These are phyloP conservation scores for Solanum chilense DNA, from an alignment of 257 asterid genomes.

Conservation along the genomic window DNA sequence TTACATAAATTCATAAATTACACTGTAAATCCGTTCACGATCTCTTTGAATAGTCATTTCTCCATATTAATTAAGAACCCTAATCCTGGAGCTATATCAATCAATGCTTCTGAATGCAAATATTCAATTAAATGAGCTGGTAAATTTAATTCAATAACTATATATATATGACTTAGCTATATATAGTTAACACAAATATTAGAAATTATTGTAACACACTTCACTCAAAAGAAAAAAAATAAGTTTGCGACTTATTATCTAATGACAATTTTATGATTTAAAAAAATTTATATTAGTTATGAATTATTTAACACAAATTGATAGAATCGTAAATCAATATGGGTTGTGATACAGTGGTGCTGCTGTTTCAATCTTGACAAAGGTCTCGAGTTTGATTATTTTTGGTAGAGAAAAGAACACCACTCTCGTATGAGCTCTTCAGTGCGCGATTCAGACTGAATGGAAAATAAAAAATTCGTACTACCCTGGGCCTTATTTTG, in stretches of 20 bases:
- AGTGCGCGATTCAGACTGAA: fast-evolving
- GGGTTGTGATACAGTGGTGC: not conserved
- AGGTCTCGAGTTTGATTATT: not conserved
- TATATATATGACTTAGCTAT: not conserved
- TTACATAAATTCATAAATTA: not conserved
- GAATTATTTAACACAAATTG: not conserved
- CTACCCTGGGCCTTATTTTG: not conserved
- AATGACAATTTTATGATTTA: not conserved
- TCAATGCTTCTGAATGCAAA: constrained; percentile 10
- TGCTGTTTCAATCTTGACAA: not conserved
- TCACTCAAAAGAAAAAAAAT: not conserved
- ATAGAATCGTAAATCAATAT: not conserved
- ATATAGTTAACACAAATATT: not conserved
- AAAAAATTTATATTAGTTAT: not conserved
- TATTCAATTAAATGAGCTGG: constrained; percentile 8
- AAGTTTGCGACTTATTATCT: not conserved
- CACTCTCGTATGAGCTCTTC: not conserved
- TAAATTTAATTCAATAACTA: not conserved
- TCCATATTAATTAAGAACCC: constrained; percentile 3
- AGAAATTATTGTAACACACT: not conserved
- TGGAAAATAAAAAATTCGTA: not conserved
- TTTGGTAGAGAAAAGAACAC: not conserved
- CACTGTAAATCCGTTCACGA: not conserved
- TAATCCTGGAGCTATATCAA: constrained; percentile 16
- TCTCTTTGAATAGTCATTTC: not conserved